Base-by-base conservation (phyloP, 2,329 filamentous ascomycete genomes). In the Teratosphaeria nubilosa region DNA sequence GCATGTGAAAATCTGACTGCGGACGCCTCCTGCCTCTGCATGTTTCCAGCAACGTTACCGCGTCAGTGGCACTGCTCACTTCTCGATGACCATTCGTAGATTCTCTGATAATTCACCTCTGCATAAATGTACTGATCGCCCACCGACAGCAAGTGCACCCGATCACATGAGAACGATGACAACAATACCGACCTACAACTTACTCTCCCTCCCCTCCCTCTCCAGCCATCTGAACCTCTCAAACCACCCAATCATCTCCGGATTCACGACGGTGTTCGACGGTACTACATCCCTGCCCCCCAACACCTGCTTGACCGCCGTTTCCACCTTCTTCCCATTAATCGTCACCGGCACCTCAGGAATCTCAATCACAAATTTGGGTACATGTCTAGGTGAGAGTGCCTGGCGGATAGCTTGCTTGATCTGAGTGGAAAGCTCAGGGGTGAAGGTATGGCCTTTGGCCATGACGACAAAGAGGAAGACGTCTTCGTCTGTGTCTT, bases 321-420 rank as follows among this genome's bases (percentile, higher is more conserved):
- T 74, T 69, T 75, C 73, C 30, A 78, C 73, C 60, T 78, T 78
- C 65, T 78, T 78, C 6, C 76, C 76, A 58, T 78, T 78, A 50
- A 79, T 73, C 10, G 76, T 78, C 22, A 73, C 70, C 0, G 75
- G 75, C 20, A 78, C 73, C 24, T 74, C 74, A 1, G 63, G 65
- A 1, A 75, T 70, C 20, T 70, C 63, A 13, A 76, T 60, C 10
- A 77, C 66, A 58, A 73, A 76, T 56, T 65, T 67, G 1, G 75
- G 76, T 30, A 78, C 75, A 63, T 78, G 75, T 9, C 75, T 64
- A 2, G 71, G 60, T 13, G 67, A 70, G 7, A 72, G 61, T 10
- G 56, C 62, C 2, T 34, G 27, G 41, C 56, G 64, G 56, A 74
- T 72, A 1, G 67, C 66, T 3, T 54, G 45, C 54, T 63, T 67